These are phyloP conservation scores for Spathaspora sp. DNA, from an alignment of 1,139 yeast genomes.

Conservation along the genomic window DNA sequence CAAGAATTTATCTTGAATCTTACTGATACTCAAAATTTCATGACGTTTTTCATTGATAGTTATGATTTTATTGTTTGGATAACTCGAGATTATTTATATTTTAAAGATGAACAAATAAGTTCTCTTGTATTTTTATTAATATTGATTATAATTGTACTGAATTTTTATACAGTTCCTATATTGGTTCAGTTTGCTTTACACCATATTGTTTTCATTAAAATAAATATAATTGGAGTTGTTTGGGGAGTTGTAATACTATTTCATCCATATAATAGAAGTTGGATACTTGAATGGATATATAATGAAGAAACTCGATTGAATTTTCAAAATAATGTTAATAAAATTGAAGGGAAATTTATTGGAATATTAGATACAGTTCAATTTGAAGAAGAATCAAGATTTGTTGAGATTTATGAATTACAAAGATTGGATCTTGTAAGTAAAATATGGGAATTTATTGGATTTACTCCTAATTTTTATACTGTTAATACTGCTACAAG, in stretches of 20 bases:
- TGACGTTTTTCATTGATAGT: constrained; percentile 63
- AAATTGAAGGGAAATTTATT: constrained; percentile 38
- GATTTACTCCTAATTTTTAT: constrained; percentile 56
- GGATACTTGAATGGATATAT: constrained; percentile 43
- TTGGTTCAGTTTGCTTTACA: constrained; percentile 26
- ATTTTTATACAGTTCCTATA: constrained; percentile 32
- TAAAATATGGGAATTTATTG: constrained; percentile 60
- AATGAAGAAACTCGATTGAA: constrained; percentile 63
- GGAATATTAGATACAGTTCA: not conserved
- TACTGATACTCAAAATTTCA: constrained; percentile 82
- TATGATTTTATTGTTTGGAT: constrained; percentile 58
- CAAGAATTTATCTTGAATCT: constrained; percentile 75
- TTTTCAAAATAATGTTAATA: constrained; percentile 45
- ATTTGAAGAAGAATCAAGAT: constrained; percentile 8
- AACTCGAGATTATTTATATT: constrained; percentile 61
- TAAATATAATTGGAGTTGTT: constrained; percentile 34
- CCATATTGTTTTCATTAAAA: constrained; percentile 30
- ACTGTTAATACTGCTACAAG: constrained; percentile 39
- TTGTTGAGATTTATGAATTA: constrained; percentile 68
- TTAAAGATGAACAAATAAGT: constrained; percentile 64
- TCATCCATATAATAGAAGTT: constrained; percentile 57
- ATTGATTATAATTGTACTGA: constrained; percentile 20
- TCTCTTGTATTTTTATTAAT: constrained; percentile 34
- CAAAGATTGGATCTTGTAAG: constrained; percentile 52
- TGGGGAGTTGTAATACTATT: constrained; percentile 52